Conservation (phyloP, 495 filamentous ascomycete species). For the Penicillium cosmopolitanum region DNA sequence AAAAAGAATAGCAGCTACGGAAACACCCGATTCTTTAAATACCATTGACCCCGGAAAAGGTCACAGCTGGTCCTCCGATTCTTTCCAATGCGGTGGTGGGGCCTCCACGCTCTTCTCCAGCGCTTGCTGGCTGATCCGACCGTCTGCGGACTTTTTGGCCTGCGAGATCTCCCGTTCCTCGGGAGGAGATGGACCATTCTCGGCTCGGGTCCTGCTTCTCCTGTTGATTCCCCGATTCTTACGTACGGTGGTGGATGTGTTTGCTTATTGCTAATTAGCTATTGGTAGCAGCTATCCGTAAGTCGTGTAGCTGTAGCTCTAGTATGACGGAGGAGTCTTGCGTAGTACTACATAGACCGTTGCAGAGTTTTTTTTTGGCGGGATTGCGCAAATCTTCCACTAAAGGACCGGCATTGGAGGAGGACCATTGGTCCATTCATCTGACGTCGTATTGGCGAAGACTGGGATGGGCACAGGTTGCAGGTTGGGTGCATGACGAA, state of each 20-base stretch:
- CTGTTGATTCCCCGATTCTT: too few relatives aligned
- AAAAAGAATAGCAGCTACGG: conserved; percentile 23
- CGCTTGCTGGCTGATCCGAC: conserved; percentile 39
- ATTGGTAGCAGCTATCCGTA: background rate
- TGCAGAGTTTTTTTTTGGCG: background rate
- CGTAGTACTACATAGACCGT: background rate
- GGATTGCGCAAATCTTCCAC: too few relatives aligned
- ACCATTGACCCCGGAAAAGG: conserved; percentile 35
- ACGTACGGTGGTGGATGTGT: background rate
- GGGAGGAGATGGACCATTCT: conserved; percentile 33
- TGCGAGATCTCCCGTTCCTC: conserved; percentile 52
- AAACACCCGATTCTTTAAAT: conserved; percentile 39
- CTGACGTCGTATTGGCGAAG: conserved; percentile 1
- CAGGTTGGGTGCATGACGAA: background rate
- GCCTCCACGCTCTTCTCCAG: conserved; percentile 32
- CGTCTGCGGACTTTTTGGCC: conserved; percentile 31
- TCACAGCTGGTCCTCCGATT: conserved; percentile 41
- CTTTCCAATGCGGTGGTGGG: conserved; percentile 50
- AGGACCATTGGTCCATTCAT: conserved; percentile 1
- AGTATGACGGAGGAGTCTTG: background rate
- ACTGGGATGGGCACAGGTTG: background rate
- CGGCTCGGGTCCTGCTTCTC: conserved; percentile 4
- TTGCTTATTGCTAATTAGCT: background rate
- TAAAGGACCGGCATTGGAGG: background rate
- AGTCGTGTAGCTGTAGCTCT: background rate